These are phyloP conservation scores for Quercus berberidifolia DNA, from an alignment of 306 rosid species.

Conservation along the genomic window DNA sequence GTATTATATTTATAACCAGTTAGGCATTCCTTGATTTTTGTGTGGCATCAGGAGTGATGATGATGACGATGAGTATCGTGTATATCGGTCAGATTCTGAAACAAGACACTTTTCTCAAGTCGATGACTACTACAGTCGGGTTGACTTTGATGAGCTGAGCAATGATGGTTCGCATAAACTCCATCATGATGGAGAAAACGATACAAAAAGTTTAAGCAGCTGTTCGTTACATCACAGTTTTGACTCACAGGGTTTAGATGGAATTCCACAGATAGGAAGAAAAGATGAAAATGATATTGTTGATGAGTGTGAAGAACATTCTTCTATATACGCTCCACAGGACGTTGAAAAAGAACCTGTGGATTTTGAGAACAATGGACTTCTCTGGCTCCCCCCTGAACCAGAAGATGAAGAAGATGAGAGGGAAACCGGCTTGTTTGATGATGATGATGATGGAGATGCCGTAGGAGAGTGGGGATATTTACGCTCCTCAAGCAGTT, in stretches of 20 bases:
- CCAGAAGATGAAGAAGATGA: conserved; percentile 98
- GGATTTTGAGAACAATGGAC: conserved; percentile 89
- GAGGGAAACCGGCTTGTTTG: conserved; percentile 54
- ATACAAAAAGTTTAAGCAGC: conserved; percentile 29
- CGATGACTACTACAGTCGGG: conserved; percentile 53
- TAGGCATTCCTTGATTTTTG: conserved; percentile 25
- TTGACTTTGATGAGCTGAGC: conserved; percentile 51
- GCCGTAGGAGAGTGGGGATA: conserved; percentile 77
- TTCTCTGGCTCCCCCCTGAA: conserved; percentile 97
- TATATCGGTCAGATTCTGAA: conserved; percentile 53
- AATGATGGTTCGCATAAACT: conserved; percentile 43
- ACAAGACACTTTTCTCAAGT: conserved; percentile 47
- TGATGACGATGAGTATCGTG: conserved; percentile 58
- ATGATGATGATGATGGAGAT: conserved; percentile 72
- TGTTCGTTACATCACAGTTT: conserved; percentile 40
- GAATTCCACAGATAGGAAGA: conserved; percentile 29
- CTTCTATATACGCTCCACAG: conserved; percentile 53
- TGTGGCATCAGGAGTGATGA: conserved; percentile 65
- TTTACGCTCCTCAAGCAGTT: conserved; percentile 59
- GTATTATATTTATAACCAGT: conserved; percentile 10
- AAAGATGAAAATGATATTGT: conserved; percentile 55
- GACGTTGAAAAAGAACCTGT: conserved; percentile 67
- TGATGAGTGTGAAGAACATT: conserved; percentile 61
- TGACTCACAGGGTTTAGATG: conserved; percentile 53
- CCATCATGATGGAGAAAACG: conserved; percentile 49